Evolutionary conservation across 208 protist genomes (phyloP).

Genomic region (Trypanosoma lewisi): DNA sequence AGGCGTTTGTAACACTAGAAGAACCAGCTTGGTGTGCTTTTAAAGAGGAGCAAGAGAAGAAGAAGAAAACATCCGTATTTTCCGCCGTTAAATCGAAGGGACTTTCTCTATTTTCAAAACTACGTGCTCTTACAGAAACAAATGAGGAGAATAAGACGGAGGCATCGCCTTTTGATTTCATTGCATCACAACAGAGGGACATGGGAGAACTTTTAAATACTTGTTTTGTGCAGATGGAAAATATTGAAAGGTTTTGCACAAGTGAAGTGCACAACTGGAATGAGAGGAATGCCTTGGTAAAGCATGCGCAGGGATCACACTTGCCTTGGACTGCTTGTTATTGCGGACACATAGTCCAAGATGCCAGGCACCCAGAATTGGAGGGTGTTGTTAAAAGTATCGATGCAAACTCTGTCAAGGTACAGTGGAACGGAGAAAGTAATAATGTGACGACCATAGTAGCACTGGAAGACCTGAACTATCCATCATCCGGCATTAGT

Average conservation of each 20-base stretch:
- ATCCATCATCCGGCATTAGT: constrained; percentile 32
- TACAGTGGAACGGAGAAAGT: constrained; percentile 26
- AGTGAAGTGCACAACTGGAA: constrained; percentile 8
- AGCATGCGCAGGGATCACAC: neutral
- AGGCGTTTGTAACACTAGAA: constrained; percentile 31
- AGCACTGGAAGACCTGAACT: constrained; percentile 17
- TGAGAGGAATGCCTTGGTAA: constrained; percentile 17
- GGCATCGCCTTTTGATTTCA: constrained; percentile 13
- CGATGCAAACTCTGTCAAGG: constrained; percentile 7
- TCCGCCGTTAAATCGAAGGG: constrained; percentile 15
- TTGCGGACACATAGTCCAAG: constrained; percentile 17
- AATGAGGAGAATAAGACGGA: neutral
- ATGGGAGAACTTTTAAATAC: constrained; percentile 11
- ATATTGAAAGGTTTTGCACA: constrained; percentile 7
- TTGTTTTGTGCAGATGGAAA: constrained; percentile 9
- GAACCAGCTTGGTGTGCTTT: constrained; percentile 25
- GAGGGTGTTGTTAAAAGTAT: constrained; percentile 22
- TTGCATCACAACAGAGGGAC: constrained; percentile 16
- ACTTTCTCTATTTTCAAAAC: constrained; percentile 17
- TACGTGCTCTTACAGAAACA: constrained; percentile 4
- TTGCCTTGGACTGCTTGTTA: constrained; percentile 27
- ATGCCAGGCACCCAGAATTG: neutral
- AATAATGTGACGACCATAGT: constrained; percentile 7
- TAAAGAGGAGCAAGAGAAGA: constrained; percentile 3
- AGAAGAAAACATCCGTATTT: constrained; percentile 20